A percentile compares a stretch with the other conserved stretches of the same genome.
Conservation (phyloP, 768 basidiomycete species). For the Tremella yokohamensis region DNA sequence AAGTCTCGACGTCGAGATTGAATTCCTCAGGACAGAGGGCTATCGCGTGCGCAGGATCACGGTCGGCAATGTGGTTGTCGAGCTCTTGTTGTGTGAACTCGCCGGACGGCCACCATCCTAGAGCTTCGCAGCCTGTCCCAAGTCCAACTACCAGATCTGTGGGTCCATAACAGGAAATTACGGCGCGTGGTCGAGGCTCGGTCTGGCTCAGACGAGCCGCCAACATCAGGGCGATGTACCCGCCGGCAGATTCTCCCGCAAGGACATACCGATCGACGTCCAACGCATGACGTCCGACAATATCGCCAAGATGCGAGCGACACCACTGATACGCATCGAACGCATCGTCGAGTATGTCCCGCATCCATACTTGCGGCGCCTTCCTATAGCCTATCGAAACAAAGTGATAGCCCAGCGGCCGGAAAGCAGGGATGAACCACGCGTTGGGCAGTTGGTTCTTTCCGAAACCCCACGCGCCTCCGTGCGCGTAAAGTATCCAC, state of each 20-base stretch:
- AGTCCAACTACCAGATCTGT: conserved; percentile 4
- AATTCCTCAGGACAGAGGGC: conserved; percentile 17
- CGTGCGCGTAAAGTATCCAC: conserved; percentile 20
- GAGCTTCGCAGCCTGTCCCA: too few relatives aligned
- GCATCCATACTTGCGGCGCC: conserved; percentile 10
- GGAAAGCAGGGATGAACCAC: conserved; percentile 16
- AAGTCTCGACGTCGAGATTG: conserved; percentile 11
- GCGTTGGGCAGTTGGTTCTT: conserved; percentile 15
- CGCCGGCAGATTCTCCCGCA: conserved; percentile 19
- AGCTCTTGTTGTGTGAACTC: conserved; percentile 10
- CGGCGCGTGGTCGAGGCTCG: conserved; percentile 7
- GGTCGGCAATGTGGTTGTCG: background rate
- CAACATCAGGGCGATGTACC: conserved; percentile 10
- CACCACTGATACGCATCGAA: conserved; percentile 19
- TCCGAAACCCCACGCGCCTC: conserved; percentile 14
- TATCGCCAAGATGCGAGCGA: conserved; percentile 1
- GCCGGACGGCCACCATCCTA: background rate
- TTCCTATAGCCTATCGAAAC: conserved; percentile 15
- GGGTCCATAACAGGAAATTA: conserved; percentile 12
- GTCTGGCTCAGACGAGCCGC: background rate
- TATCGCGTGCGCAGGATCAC: conserved; percentile 13
- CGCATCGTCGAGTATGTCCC: conserved; percentile 14
- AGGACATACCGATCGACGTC: conserved; percentile 12
- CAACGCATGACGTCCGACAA: conserved; percentile 1
- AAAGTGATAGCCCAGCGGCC: conserved; percentile 14